Conservation (phyloP, 2,329 filamentous ascomycete genomes). For the Ophiostoma ips region DNA sequence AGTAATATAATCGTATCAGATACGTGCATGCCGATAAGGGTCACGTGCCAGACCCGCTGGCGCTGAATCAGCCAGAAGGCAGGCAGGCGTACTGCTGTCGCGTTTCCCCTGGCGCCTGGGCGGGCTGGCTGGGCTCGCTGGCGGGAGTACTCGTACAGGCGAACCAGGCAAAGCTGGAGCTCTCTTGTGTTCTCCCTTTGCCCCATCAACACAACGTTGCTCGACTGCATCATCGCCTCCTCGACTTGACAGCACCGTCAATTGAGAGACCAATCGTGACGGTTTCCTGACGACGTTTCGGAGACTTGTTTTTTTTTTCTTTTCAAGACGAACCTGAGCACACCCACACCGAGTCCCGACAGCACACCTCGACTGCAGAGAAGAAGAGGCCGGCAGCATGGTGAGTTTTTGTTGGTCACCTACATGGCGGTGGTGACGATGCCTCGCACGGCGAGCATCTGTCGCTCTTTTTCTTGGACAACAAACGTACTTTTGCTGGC, state of each 20-base stretch:
- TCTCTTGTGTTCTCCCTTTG: constrained; percentile 1
- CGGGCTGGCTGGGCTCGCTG: neutral
- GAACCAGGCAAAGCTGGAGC: constrained; percentile 4
- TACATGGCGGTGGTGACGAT: neutral
- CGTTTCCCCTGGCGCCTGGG: constrained; percentile 32
- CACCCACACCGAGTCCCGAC: neutral
- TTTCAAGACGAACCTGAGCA: neutral
- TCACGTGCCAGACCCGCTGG: neutral
- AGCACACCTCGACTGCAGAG: neutral
- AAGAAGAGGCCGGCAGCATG: neutral
- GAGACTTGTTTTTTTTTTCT: too few species aligned
- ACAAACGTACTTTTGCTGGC: too few species aligned
- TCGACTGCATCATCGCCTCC: neutral
- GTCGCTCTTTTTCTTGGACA: too few species aligned
- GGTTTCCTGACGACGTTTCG: neutral
- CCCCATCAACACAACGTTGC: neutral
- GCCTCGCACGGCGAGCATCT: neutral
- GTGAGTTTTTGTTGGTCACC: neutral
- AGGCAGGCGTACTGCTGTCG: constrained; percentile 23
- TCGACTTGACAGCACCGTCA: neutral
- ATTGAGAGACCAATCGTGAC: neutral
- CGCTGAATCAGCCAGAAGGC: neutral
- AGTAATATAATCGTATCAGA: too few species aligned
- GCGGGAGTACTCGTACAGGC: neutral
- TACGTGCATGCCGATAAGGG: too few species aligned